These are phyloP conservation scores for Sequoiadendron giganteum DNA, from an alignment of 75 land plant species.

Conservation along the genomic window DNA sequence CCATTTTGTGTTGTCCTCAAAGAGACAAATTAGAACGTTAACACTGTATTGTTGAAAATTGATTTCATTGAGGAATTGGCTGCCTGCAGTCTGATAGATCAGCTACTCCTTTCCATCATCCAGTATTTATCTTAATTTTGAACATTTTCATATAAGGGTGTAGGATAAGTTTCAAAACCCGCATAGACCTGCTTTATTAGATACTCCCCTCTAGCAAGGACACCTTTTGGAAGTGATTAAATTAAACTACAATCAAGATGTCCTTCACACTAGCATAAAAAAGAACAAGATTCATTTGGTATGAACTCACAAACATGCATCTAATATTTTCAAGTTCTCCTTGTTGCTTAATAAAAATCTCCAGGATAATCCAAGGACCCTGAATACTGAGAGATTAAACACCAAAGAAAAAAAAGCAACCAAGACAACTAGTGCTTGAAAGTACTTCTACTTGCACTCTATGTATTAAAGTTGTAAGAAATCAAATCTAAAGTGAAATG, in stretches of 20 bases:
- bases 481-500: background rate
- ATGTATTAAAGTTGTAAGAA: background rate
- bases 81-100: background rate
- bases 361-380: no score
- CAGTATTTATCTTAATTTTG: background rate
- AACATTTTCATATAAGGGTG: background rate
- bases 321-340: background rate
- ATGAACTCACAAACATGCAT: background rate
- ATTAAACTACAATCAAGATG: no score
- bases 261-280: background rate
- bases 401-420: background rate
- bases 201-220: background rate
- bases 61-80: background rate
- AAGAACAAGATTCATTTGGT: background rate
- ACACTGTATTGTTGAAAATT: background rate
- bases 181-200: background rate
- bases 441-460: background rate
- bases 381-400: background rate
- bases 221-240: background rate
- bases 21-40: no score
- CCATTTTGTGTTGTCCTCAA: no score
- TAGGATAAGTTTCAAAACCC: background rate
- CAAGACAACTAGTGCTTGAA: background rate
- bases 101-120: background rate
- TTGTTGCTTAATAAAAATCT: no score